phyloP scores from a whole-genome alignment of 768 basidiomycete genomes.

The Mycena belliarum region DNA sequence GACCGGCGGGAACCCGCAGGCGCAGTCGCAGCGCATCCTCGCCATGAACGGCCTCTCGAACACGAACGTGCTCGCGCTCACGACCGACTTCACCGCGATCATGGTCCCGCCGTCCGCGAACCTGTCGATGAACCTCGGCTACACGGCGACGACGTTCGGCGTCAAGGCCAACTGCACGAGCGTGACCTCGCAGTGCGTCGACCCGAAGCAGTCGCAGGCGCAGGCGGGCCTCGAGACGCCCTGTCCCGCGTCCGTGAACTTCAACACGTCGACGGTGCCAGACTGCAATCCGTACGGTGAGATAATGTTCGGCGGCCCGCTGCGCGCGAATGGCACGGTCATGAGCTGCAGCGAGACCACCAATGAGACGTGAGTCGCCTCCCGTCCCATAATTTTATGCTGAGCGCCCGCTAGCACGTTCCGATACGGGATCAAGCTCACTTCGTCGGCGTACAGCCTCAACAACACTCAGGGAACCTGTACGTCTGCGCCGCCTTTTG shows the following conservation, averaged over 20 bases:
- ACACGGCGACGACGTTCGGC: neutral
- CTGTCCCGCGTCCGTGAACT: neutral
- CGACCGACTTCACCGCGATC: constrained; percentile 9
- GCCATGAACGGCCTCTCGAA: constrained; percentile 3
- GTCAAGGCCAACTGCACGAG: constrained; percentile 1
- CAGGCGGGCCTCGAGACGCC: neutral
- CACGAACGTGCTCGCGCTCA: neutral
- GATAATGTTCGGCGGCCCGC: too few species aligned
- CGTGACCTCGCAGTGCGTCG: neutral
- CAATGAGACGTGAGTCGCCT: too few species aligned
- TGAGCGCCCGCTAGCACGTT: neutral
- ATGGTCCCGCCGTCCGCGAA: neutral
- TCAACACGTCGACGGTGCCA: neutral
- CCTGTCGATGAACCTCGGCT: neutral
- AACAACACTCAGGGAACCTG: too few species aligned
- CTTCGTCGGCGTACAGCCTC: neutral
- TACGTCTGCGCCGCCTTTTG: too few species aligned
- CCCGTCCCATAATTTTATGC: too few species aligned
- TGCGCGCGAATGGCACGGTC: too few species aligned
- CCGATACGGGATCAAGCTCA: neutral
- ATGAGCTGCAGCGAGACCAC: too few species aligned
- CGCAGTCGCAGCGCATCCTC: neutral
- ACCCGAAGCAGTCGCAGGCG: neutral
- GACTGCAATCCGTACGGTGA: too few species aligned
- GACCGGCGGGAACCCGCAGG: neutral